These are phyloP conservation scores for Suhomyces prunicola DNA, from an alignment of 805 yeast genomes.

Conservation along the genomic window DNA sequence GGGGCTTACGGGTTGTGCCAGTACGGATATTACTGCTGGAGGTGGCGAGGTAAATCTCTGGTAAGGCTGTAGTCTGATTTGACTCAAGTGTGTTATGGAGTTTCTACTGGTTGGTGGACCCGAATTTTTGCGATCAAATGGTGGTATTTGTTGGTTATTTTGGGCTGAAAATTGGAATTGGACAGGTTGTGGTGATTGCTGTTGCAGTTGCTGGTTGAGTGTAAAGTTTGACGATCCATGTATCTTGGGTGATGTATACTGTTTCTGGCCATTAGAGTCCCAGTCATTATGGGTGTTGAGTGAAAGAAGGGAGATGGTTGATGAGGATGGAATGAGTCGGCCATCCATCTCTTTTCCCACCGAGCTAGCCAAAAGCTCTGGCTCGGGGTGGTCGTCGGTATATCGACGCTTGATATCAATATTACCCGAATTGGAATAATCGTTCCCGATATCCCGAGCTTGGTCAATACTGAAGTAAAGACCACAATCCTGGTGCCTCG, in stretches of 20 bases:
- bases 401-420: slow-evolving; percentile 4
- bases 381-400: slow-evolving; percentile 42
- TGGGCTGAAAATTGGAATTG: background rate
- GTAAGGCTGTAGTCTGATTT: slow-evolving; percentile 37
- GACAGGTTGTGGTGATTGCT: slow-evolving; percentile 1
- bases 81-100: slow-evolving; percentile 25
- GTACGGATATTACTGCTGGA: slow-evolving; percentile 7
- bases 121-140: slow-evolving; percentile 17
- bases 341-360: slow-evolving; percentile 42
- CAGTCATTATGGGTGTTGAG: slow-evolving; percentile 19
- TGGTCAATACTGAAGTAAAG: slow-evolving; percentile 13
- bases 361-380: slow-evolving; percentile 40
- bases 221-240: background rate
- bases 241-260: background rate
- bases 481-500: background rate
- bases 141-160: background rate
- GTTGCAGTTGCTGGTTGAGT: slow-evolving; percentile 8
- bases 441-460: slow-evolving; percentile 1
- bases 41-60: slow-evolving; percentile 33
- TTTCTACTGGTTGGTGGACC: slow-evolving; percentile 16
- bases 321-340: slow-evolving; percentile 39
- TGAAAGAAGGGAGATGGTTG: slow-evolving; percentile 39
- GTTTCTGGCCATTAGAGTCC: slow-evolving; percentile 2
- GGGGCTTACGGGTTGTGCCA: background rate
- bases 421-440: slow-evolving; percentile 1